Conservation (phyloP, 106 monocot genomes). For the Amphibolis antarctica region DNA sequence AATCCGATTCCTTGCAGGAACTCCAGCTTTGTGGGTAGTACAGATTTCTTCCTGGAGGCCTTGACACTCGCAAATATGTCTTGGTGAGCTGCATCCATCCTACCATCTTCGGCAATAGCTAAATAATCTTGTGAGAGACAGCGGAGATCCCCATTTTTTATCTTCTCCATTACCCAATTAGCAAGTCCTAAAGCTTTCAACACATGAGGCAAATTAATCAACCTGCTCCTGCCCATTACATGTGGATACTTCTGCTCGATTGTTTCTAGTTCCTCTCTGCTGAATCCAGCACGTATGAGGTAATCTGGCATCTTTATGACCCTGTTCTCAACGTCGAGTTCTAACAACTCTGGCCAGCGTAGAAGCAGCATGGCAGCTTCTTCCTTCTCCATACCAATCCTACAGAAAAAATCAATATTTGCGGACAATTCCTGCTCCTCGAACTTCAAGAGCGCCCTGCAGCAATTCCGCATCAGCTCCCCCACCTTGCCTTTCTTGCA, state of each 20-base stretch:
- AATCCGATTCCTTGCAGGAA: slow-evolving; percentile 75
- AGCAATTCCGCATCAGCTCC: slow-evolving; percentile 31
- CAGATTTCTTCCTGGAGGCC: slow-evolving; percentile 7
- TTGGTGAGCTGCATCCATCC: slow-evolving; percentile 32
- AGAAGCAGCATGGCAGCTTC: slow-evolving; percentile 39
- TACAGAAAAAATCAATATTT: slow-evolving; percentile 47
- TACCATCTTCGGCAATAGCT: not conserved
- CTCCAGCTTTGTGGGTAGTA: slow-evolving; percentile 41
- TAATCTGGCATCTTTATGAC: slow-evolving; percentile 41
- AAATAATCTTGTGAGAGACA: slow-evolving; percentile 25
- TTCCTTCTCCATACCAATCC: slow-evolving; percentile 46
- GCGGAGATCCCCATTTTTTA: slow-evolving; percentile 15
- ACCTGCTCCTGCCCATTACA: slow-evolving; percentile 58
- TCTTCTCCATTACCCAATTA: slow-evolving; percentile 32
- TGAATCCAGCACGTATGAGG: slow-evolving; percentile 29
- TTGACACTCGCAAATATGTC: slow-evolving; percentile 26
- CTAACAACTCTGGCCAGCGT: slow-evolving; percentile 19
- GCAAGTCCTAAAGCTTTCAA: slow-evolving; percentile 43
- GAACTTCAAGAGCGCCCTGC: slow-evolving; percentile 27
- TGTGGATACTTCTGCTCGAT: slow-evolving; percentile 25
- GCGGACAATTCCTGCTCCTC: slow-evolving; percentile 27
- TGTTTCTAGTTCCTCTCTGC: slow-evolving; percentile 11
- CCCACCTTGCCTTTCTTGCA: slow-evolving; percentile 38
- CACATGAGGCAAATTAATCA: slow-evolving; percentile 40
- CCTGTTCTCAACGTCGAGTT: slow-evolving; percentile 35